Evolutionary conservation across 164 flowering plant genomes (phyloP).

Genomic region (Macadamia tetraphylla): DNA sequence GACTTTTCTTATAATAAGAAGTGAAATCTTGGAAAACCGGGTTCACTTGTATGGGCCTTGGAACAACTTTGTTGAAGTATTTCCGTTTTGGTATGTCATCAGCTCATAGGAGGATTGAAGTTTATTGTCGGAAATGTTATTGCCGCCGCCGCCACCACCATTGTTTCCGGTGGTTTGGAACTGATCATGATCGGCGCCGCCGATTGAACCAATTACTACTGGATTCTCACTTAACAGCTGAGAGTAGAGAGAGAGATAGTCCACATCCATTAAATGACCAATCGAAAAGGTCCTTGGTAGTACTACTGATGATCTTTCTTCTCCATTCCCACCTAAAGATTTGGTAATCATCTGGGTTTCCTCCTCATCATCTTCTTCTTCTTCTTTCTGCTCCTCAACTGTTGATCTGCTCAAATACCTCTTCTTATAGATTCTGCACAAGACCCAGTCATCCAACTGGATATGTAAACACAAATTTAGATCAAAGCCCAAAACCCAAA

Average conservation of each 20-base stretch:
- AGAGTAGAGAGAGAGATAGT: constrained; percentile 34
- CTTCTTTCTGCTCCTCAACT: constrained; percentile 22
- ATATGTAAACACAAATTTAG: no score
- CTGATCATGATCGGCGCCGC: constrained; percentile 12
- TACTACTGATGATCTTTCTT: constrained; percentile 15
- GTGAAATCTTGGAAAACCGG: not conserved
- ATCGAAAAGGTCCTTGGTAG: constrained; percentile 54
- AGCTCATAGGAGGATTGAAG: constrained; percentile 2
- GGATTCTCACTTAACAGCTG: constrained; percentile 31
- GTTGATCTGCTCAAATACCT: constrained; percentile 25
- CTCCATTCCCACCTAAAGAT: not conserved
- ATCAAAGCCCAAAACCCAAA: no score
- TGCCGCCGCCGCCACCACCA: constrained; percentile 1
- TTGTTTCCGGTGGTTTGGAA: constrained; percentile 15
- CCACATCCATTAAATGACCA: constrained; percentile 46
- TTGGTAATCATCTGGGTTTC: not conserved
- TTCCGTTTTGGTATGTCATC: no score
- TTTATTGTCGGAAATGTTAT: constrained; percentile 13
- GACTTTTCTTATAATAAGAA: not conserved
- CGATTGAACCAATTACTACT: not conserved
- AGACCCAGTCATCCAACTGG: constrained; percentile 91
- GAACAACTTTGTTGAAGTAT: constrained; percentile 14
- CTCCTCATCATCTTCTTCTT: not conserved
- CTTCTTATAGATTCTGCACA: constrained; percentile 82
- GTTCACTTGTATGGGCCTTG: constrained; percentile 20